These are phyloP conservation scores for Septoria linicola DNA, from an alignment of 2,329 filamentous ascomycete species.

Conservation along the genomic window DNA sequence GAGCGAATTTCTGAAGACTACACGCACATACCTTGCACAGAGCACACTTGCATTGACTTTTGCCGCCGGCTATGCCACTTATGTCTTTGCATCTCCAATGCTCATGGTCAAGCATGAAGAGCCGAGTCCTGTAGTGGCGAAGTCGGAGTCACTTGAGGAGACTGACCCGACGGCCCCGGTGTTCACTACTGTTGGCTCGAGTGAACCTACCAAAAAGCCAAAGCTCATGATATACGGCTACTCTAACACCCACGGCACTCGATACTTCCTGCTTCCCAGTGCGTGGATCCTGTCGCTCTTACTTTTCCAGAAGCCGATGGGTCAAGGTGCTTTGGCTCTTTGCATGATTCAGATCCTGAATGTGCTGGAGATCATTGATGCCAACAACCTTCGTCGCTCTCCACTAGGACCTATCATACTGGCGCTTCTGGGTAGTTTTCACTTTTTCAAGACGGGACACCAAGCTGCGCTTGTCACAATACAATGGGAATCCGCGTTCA, in stretches of 20 bases:
- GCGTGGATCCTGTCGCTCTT: constrained; percentile 75
- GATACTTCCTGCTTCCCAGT: constrained; percentile 80
- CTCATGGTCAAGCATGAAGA: constrained; percentile 64
- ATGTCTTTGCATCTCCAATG: constrained; percentile 80
- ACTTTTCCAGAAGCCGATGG: constrained; percentile 91
- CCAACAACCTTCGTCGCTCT: constrained; percentile 60
- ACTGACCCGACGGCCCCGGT: constrained; percentile 36
- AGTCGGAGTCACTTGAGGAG: constrained; percentile 34
- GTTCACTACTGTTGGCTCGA: constrained; percentile 39
- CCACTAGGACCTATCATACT: constrained; percentile 82
- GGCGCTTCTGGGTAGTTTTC: constrained; percentile 84
- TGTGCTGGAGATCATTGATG: constrained; percentile 63
- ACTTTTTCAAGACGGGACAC: constrained; percentile 98
- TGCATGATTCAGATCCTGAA: constrained; percentile 88
- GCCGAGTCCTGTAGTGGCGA: constrained; percentile 21
- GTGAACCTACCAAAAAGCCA: constrained; percentile 36
- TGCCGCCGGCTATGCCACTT: constrained; percentile 80
- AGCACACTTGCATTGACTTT: constrained; percentile 75
- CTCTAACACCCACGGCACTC: constrained; percentile 86
- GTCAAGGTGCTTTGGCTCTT: constrained; percentile 76
- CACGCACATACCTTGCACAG: constrained; percentile 76
- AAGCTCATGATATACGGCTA: constrained; percentile 74
- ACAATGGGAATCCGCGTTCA: constrained; percentile 95
- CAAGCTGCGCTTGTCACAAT: constrained; percentile 84
- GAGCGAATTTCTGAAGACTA: constrained; percentile 65